Base-by-base conservation (phyloP, 108 stramenopile genomes). In the Heterococcus sp. region DNA sequence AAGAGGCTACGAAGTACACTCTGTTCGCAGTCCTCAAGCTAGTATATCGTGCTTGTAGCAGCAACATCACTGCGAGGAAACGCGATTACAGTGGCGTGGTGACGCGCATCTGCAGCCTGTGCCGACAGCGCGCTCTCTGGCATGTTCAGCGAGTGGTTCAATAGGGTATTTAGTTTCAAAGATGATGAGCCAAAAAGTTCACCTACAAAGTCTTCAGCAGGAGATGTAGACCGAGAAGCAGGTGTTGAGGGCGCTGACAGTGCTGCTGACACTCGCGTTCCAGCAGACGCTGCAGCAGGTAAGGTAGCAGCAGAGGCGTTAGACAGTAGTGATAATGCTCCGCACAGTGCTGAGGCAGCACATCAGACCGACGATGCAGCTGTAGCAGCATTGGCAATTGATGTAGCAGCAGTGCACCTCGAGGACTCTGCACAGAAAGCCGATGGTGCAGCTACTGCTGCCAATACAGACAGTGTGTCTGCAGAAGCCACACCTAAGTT, bases 401-500 rank as follows among this genome's bases (percentile, higher is more conserved):
- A 63, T 2, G 73, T 1, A 27, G 63, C 32, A 8, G 73, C 32
- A 32, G n/a, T 35, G 8, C 35, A 4, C 4, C 37, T 37, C 14
- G 64, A 27, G 37, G 68, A 14, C 38, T 68, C 32, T 32, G 75
- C 26, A 35, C 35, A 5, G 46, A 68, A 34, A 63, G 5, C 8
- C 46, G 67, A 39, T 3, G 67, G 29, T 76, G 68, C 39, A 70
- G 58, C 35, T 40, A 40, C 37, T 69, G 39, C 21, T 30, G 34
- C 32, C 35, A n/a, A n/a, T n/a, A n/a, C n/a, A n/a, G n/a, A n/a
- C n/a, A n/a, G n/a, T n/a, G n/a, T n/a, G n/a, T n/a, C 58, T 2
- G 35, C 66, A n/a, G 67, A 68, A 30, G 75, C 75, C 26, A 28
- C 69, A 33, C 46, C 58, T 36, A 69, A 40, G 1, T 68, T 40